Evolutionary conservation across 768 basidiomycete species (phyloP).

Genomic region (Agrocybe praecox): DNA sequence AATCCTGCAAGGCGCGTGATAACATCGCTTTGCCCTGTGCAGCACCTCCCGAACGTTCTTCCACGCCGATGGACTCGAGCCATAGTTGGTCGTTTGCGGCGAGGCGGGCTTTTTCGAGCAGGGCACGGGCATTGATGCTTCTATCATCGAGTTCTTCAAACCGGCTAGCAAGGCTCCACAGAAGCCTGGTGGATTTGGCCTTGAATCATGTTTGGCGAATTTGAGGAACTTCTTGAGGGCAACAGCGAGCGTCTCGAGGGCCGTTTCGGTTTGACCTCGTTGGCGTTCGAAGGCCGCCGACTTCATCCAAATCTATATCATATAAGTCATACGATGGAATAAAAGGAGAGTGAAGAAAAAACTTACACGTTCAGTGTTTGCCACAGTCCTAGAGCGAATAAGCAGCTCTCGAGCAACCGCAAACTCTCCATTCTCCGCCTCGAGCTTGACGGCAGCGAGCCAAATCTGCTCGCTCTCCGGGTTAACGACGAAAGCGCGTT

Average conservation of each 20-base stretch:
- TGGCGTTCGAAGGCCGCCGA: slow-evolving; percentile 94
- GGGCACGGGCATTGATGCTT: slow-evolving; percentile 89
- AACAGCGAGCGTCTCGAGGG: slow-evolving; percentile 71
- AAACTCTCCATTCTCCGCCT: slow-evolving; percentile 93
- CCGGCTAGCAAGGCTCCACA: slow-evolving; percentile 86
- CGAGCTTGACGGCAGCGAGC: slow-evolving; percentile 96
- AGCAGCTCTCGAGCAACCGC: slow-evolving; percentile 85
- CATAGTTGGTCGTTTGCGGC: slow-evolving; percentile 34
- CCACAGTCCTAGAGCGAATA: slow-evolving; percentile 85
- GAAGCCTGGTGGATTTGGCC: slow-evolving; percentile 80
- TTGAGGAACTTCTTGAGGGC: slow-evolving; percentile 86
- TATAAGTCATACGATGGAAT: neutral
- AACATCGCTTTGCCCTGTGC: slow-evolving; percentile 89
- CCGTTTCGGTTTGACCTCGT: slow-evolving; percentile 72
- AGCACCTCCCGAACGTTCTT: slow-evolving; percentile 83
- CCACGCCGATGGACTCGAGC: slow-evolving; percentile 55
- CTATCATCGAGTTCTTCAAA: slow-evolving; percentile 90
- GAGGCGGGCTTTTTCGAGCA: slow-evolving; percentile 88
- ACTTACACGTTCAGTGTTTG: slow-evolving; percentile 87
- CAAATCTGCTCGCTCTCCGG: slow-evolving; percentile 97
- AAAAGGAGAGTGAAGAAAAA: neutral
- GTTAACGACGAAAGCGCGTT: slow-evolving; percentile 90
- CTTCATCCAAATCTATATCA: slow-evolving; percentile 95
- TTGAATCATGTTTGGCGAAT: slow-evolving; percentile 96
- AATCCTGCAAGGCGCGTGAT: slow-evolving; percentile 90